These are phyloP conservation scores for Sphaerostilbella broomeana DNA, from an alignment of 2,329 filamentous ascomycete species.

Conservation along the genomic window DNA sequence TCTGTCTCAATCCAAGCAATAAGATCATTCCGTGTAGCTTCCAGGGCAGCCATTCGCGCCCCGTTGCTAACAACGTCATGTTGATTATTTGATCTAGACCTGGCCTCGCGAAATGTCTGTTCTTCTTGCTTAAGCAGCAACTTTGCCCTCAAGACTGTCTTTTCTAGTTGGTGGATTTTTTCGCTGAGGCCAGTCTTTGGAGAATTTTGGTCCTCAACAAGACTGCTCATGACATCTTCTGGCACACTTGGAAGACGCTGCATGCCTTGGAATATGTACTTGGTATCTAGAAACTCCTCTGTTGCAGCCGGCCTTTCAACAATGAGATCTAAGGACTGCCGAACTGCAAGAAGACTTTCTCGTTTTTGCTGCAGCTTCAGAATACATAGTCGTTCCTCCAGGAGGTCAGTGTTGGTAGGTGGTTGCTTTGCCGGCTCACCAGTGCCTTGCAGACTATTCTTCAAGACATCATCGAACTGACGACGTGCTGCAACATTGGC, in stretches of 20 bases:
- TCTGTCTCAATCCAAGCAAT: conserved; percentile 62
- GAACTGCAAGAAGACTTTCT: conserved; percentile 43
- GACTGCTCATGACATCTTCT: conserved; percentile 42
- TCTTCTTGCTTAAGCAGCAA: conserved; percentile 51
- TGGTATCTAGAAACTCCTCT: conserved; percentile 43
- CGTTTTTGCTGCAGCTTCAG: conserved; percentile 47
- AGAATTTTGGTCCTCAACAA: conserved; percentile 36
- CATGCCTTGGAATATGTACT: conserved; percentile 40
- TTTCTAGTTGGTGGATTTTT: conserved; percentile 48
- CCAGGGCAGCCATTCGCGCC: conserved; percentile 47
- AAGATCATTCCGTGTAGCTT: conserved; percentile 50
- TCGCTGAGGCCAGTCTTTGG: conserved; percentile 38
- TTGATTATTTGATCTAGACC: conserved; percentile 30
- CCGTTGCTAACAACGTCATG: conserved; percentile 31
- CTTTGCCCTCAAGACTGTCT: conserved; percentile 52
- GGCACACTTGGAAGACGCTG: conserved; percentile 45
- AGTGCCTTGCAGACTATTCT: conserved; percentile 17
- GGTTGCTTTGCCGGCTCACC: conserved; percentile 17
- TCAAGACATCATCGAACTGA: conserved; percentile 37
- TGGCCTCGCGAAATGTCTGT: conserved; percentile 44
- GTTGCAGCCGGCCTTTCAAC: conserved; percentile 45
- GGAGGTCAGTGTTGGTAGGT: conserved; percentile 18
- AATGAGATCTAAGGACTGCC: conserved; percentile 45
- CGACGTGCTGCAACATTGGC: conserved; percentile 46
- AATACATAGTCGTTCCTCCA: conserved; percentile 47